Base-by-base conservation (phyloP, 2,329 filamentous ascomycete genomes). In the Alternaria gaisen region DNA sequence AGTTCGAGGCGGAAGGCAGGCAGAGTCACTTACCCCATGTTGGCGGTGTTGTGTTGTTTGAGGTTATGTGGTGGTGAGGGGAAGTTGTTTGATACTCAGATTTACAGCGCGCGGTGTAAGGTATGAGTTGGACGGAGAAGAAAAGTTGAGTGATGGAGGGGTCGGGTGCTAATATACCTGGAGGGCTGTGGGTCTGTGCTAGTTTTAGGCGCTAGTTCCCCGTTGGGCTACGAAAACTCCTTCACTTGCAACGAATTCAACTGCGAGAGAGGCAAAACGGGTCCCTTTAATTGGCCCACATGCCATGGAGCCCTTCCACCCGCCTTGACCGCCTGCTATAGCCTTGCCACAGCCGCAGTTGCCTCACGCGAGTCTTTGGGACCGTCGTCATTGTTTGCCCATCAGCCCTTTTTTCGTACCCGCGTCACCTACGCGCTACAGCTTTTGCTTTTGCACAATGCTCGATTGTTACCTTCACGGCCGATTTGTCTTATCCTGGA, bases 1-100 rank as follows among this genome's bases (percentile, higher is more conserved):
- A 14, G 57, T 62, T 58, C 58, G 68, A 65, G 69, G 65, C 61
- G 58, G 61, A 24, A 38, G 46, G 14, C 46, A 32, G 55, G 46
- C 43, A 44, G 57, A 52, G 26, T n/a, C 58, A 83, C 86, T 80
- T 82, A 88, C 86, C 86, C 87, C 87, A 89, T 89, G 80, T 65
- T 87, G 82, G 80, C 78, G 82, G 83, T 81, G 80, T 69, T 80
- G 69, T 74, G 64, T 66, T 72, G 65, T 61, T 58, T 65, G 64
- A 54, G 50, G 63, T 67, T 58, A 60, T 54, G 59, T 73, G 70
- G 69, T 72, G 72, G 68, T 75, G 72, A 71, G 65, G 62, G 68
- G 69, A 76, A 73, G 73, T 74, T 60, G 56, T 60, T 76, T 62
- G 72, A 68, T 61, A 61, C 58, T 61, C 58, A 61, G 58, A 53